phyloP scores from a whole-genome alignment of 345 rosid genomes.

The Kernera saxatilis region DNA sequence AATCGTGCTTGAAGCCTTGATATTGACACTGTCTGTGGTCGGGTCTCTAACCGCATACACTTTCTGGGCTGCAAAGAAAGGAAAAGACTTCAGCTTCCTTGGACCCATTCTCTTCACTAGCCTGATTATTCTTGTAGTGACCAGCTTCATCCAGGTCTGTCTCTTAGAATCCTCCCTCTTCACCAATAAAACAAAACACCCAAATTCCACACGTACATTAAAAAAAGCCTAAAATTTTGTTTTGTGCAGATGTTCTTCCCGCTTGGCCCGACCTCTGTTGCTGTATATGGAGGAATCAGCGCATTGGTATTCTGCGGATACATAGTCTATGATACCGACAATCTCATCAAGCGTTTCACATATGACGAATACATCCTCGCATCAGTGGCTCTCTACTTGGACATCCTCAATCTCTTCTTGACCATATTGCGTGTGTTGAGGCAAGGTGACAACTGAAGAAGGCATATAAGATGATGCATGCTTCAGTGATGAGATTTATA shows the following conservation, averaged over 20 bases:
- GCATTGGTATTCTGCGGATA: conserved; percentile 88
- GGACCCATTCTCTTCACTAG: conserved; percentile 90
- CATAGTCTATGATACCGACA: conserved; percentile 83
- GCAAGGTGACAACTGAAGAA: conserved; percentile 44
- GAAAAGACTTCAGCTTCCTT: conserved; percentile 86
- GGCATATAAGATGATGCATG: neutral
- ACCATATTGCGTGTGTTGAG: conserved; percentile 77
- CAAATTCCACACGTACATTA: neutral
- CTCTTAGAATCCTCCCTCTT: neutral
- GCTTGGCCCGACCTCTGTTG: conserved; percentile 69
- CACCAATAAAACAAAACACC: neutral
- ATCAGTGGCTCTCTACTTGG: conserved; percentile 79
- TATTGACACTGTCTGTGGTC: conserved; percentile 83
- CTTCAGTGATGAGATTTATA: neutral
- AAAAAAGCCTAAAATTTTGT: neutral
- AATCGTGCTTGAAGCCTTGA: conserved; percentile 88
- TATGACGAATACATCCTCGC: conserved; percentile 94
- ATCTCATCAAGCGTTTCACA: conserved; percentile 87
- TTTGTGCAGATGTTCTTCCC: conserved; percentile 73
- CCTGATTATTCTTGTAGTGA: conserved; percentile 65
- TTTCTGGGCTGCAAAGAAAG: conserved; percentile 97
- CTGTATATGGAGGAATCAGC: conserved; percentile 72
- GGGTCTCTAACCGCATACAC: conserved; percentile 79
- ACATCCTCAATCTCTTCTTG: conserved; percentile 84
- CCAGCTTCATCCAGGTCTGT: conserved; percentile 81